Base-by-base conservation (phyloP, 495 filamentous ascomycete species). In the Tuber brumale region DNA sequence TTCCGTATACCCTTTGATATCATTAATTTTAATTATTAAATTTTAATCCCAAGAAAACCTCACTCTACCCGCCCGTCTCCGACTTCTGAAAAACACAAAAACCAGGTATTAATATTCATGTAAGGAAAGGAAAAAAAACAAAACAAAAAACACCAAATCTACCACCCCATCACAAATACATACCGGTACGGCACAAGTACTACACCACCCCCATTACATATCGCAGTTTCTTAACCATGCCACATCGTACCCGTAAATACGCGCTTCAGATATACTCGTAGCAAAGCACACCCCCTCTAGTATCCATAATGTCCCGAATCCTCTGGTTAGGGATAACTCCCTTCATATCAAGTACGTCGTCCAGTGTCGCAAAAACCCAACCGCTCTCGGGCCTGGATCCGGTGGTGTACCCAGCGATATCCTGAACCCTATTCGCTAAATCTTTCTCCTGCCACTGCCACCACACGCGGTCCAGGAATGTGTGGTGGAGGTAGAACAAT, bases 401-500 rank as follows among this genome's bases (percentile, higher is more conserved):
- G 2, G 78, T 76, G 41, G 80, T 84, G 21, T 72, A 75, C 31
- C 83, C 83, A 2, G 79, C 27, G 43, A 84, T 79, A 37, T 83
- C 79, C 1, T 9, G 5, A 3, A 80, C 1, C 27, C 82, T 51
- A 2, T 66, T 27, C 2, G 35, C 6, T 3, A 80, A 75, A 75
- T 84, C 78, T 18, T 73, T 71, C 66, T 83, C 78, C 77, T 88
- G 87, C 87, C 87, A 89, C 8, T 81, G 72, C 81, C 84, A 83
- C 86, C 87, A 89, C 27, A 88, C 19, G 5, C 85, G 84, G 77
- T 88, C 87, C 4, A 89, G 79, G 81, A 85, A 86, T 1, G 82
- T 82, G 77, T 88, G 87, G 76, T 89, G 87, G 35, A 88, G 80
- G 74, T 85, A 86, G 70, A 89, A 89, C 0, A 86, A 76, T 5